phyloP scores from a whole-genome alignment of 2,329 filamentous ascomycete genomes.

The Volutella citrinella region DNA sequence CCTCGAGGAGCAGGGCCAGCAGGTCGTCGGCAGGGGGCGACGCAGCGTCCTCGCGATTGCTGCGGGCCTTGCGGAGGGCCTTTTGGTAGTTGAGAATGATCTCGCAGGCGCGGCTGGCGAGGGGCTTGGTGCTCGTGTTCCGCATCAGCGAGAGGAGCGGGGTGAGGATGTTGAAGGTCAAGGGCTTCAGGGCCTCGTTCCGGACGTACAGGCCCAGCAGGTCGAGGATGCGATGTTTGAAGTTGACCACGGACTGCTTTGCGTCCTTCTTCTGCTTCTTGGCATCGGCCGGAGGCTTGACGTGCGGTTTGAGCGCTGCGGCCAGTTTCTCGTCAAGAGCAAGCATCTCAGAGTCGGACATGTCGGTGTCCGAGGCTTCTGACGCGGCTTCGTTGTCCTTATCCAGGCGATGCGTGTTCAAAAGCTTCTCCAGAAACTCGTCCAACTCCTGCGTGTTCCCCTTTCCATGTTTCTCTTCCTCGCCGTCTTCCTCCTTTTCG shows the following conservation, averaged over 20 bases:
- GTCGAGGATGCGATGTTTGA: conserved; percentile 92
- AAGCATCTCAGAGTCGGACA: conserved; percentile 97
- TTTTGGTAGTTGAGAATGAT: conserved; percentile 72
- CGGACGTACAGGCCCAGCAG: conserved; percentile 82
- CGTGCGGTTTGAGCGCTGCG: conserved; percentile 79
- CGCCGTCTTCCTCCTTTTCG: conserved; percentile 42
- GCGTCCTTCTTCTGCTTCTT: conserved; percentile 86
- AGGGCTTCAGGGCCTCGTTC: conserved; percentile 65
- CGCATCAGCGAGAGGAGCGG: conserved; percentile 76
- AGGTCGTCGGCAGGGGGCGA: conserved; percentile 43
- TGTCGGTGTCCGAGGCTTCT: conserved; percentile 69
- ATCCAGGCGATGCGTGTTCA: conserved; percentile 67
- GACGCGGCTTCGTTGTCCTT: conserved; percentile 55
- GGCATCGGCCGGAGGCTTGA: conserved; percentile 59
- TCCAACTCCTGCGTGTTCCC: conserved; percentile 51
- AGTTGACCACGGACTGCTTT: conserved; percentile 84
- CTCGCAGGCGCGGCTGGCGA: conserved; percentile 70
- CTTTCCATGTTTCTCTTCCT: conserved; percentile 38
- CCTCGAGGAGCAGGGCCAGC: conserved; percentile 57
- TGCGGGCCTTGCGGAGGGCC: conserved; percentile 55
- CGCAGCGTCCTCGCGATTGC: conserved; percentile 37
- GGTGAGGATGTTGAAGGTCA: conserved; percentile 68
- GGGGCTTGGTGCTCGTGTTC: conserved; percentile 71
- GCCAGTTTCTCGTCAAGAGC: conserved; percentile 78
- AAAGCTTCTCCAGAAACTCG: conserved; percentile 71